Percentiles rank a stretch among this genome's conserved stretches.
phyloP scores from a whole-genome alignment of 2,329 filamentous ascomycete species.

The Aspergillus awamori region DNA sequence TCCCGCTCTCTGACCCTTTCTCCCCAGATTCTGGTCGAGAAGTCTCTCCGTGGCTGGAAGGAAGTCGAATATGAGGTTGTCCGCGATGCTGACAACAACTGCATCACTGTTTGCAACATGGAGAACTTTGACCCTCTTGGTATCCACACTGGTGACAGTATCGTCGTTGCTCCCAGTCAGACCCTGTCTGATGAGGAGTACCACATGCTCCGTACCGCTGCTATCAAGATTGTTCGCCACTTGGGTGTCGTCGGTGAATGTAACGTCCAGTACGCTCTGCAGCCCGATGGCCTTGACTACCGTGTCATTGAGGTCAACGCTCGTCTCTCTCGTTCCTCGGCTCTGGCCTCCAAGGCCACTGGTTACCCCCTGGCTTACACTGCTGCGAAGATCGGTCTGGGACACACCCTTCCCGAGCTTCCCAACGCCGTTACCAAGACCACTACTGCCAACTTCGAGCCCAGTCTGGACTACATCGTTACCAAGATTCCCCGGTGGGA shows the following conservation, averaged over 20 bases:
- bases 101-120: slow-evolving; percentile 98
- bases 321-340: slow-evolving; percentile 94
- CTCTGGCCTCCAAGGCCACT: slow-evolving; percentile 95
- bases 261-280: slow-evolving; percentile 96
- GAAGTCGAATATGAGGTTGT: slow-evolving; percentile 99
- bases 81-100: slow-evolving; percentile 96
- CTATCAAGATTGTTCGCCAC: slow-evolving; percentile 98
- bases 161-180: slow-evolving; percentile 95
- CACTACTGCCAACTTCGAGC: slow-evolving; percentile 98
- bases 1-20: slow-evolving; percentile 90
- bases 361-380: slow-evolving; percentile 97
- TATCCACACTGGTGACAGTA: slow-evolving; percentile 97
- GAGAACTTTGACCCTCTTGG: slow-evolving; percentile 98
- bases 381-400: slow-evolving; percentile 95
- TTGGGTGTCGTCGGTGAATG: slow-evolving; percentile 97
- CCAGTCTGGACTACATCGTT: slow-evolving; percentile 94
- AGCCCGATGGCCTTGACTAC: slow-evolving; percentile 96
- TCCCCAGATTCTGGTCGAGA: slow-evolving; percentile 96
- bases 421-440: slow-evolving; percentile 98
- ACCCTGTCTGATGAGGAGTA: slow-evolving; percentile 98
- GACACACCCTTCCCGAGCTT: slow-evolving; percentile 90
- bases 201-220: slow-evolving; percentile 96
- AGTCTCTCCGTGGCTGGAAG: slow-evolving; percentile 99
- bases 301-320: slow-evolving; percentile 99
- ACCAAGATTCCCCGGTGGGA: slow-evolving; percentile 99